Evolutionary conservation across 2,329 filamentous ascomycete species (phyloP).

Genomic region (Metarhizium guizhouense): DNA sequence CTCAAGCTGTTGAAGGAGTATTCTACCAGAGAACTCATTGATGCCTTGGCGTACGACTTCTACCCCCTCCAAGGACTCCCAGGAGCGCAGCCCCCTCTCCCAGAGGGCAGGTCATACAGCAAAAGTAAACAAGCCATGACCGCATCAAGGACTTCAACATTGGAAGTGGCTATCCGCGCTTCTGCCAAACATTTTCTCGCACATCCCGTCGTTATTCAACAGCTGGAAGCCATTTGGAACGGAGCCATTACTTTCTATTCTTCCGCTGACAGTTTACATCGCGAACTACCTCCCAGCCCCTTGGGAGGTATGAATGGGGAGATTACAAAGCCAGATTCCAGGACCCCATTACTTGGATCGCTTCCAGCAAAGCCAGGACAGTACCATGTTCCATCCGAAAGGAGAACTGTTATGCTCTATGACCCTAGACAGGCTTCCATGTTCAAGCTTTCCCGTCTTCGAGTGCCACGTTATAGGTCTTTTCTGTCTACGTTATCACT

Average conservation of each 20-base stretch:
- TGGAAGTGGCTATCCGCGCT: constrained; percentile 87
- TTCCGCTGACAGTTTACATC: constrained; percentile 74
- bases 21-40: constrained; percentile 79
- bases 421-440: constrained; percentile 83
- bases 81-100: constrained; percentile 29
- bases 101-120: constrained; percentile 22
- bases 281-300: constrained; percentile 29
- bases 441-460: constrained; percentile 82
- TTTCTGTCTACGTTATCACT: constrained; percentile 84
- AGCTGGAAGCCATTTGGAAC: constrained; percentile 95
- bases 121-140: constrained; percentile 40
- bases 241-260: constrained; percentile 93
- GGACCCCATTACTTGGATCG: constrained; percentile 42
- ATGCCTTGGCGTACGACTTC: constrained; percentile 91
- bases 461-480: constrained; percentile 86
- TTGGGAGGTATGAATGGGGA: constrained; percentile 15
- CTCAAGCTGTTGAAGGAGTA: constrained; percentile 88
- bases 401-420: constrained; percentile 78
- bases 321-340: constrained; percentile 28
- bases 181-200: constrained; percentile 89
- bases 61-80: constrained; percentile 79
- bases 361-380: constrained; percentile 20
- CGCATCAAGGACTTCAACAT: constrained; percentile 73
- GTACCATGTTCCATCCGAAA: constrained; percentile 33
- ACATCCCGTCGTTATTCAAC: constrained; percentile 84